phyloP scores from a whole-genome alignment of 1,284 basidiomycete genomes.

The Cryptococcus sp. region DNA sequence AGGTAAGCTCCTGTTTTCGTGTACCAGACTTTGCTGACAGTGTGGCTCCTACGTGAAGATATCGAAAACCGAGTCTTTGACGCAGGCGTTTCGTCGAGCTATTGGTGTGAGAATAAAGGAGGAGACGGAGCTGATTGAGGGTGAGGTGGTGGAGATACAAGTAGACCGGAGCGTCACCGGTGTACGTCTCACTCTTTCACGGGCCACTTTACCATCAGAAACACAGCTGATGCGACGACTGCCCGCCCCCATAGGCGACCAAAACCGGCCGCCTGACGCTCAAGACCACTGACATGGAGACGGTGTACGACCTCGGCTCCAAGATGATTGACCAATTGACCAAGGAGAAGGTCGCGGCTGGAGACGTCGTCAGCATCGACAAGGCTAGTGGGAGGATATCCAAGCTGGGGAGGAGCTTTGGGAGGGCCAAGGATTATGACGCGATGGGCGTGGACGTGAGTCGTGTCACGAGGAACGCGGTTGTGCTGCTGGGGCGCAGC shows the following conservation, averaged over 20 bases:
- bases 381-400: constrained; percentile 96
- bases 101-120: constrained; percentile 97
- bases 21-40: background rate
- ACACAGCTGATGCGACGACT: constrained; percentile 7
- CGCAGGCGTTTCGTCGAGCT: constrained; percentile 89
- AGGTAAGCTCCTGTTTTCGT: constrained; percentile 44
- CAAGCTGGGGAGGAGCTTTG: constrained; percentile 93
- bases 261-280: constrained; percentile 97
- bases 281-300: constrained; percentile 99
- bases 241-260: constrained; percentile 63
- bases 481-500: background rate
- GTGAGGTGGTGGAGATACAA: constrained; percentile 97
- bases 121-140: constrained; percentile 95
- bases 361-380: constrained; percentile 94
- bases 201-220: too few relatives aligned
- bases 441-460: constrained; percentile 96
- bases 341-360: constrained; percentile 95
- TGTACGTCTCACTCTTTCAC: constrained; percentile 51
- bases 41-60: constrained; percentile 54
- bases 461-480: constrained; percentile 22
- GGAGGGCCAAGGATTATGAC: constrained; percentile 94
- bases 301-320: constrained; percentile 94
- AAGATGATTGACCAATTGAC: constrained; percentile 99
- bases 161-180: constrained; percentile 96
- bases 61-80: constrained; percentile 97